A percentile compares a stretch with the other conserved stretches of the same genome.
These are phyloP conservation scores for Acacia acuminata DNA, from an alignment of 306 rosid genomes.

Conservation along the genomic window DNA sequence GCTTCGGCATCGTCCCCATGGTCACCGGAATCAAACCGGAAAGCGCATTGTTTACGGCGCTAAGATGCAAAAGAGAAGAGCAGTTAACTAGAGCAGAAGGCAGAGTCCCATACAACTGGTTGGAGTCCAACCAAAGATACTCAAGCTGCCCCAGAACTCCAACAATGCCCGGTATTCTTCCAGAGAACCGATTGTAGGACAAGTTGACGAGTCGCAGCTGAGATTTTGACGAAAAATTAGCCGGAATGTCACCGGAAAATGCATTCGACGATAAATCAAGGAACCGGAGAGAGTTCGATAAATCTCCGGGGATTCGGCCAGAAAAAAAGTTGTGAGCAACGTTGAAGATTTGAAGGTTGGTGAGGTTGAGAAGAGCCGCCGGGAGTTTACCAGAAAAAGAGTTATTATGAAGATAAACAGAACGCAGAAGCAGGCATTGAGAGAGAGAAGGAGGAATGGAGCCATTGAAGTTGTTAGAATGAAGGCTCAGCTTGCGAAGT, in stretches of 20 bases:
- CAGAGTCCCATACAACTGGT: conserved; percentile 55
- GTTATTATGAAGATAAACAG: conserved; percentile 69
- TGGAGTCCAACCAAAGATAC: conserved; percentile 61
- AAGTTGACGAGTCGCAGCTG: conserved; percentile 62
- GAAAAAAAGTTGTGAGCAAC: conserved; percentile 58
- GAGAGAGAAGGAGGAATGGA: conserved; percentile 71
- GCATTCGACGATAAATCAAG: conserved; percentile 61
- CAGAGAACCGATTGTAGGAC: conserved; percentile 64
- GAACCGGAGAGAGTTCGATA: conserved; percentile 51
- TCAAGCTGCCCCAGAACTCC: conserved; percentile 54
- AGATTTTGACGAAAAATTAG: conserved; percentile 47
- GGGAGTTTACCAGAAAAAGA: conserved; percentile 65
- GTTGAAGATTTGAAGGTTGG: conserved; percentile 70
- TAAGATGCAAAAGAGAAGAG: conserved; percentile 55
- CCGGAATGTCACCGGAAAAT: conserved; percentile 64
- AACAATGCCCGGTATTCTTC: conserved; percentile 51
- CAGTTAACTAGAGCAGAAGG: conserved; percentile 79
- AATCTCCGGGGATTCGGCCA: conserved; percentile 37
- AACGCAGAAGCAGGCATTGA: conserved; percentile 60
- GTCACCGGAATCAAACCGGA: conserved; percentile 69
- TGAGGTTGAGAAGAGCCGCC: conserved; percentile 54
- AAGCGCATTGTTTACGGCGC: conserved; percentile 60
- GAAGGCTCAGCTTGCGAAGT: conserved; percentile 68
- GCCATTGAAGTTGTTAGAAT: conserved; percentile 66
- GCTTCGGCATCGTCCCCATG: conserved; percentile 57